These are phyloP conservation scores for Heliocybe sulcata DNA, from an alignment of 1,284 basidiomycete genomes.

Conservation along the genomic window DNA sequence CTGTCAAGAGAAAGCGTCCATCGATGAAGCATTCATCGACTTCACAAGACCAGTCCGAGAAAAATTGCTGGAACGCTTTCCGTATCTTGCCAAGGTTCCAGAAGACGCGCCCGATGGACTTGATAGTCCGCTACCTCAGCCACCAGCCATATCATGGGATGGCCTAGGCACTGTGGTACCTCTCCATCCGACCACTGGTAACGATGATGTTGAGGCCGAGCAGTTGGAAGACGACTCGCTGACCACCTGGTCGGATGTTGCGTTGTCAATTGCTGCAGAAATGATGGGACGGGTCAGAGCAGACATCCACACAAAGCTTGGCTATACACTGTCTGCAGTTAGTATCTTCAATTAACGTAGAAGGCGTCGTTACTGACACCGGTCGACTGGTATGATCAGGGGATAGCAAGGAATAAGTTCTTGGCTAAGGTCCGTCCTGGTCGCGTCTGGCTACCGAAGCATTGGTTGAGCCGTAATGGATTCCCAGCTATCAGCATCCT, in stretches of 20 bases:
- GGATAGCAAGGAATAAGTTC: slow-evolving; percentile 91
- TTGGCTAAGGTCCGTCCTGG: slow-evolving; percentile 70
- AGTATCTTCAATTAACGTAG: slow-evolving; percentile 18
- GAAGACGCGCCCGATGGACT: slow-evolving; percentile 60
- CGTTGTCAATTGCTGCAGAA: slow-evolving; percentile 84
- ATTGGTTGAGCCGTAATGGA: neutral
- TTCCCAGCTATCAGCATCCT: slow-evolving; percentile 74
- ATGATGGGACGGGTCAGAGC: slow-evolving; percentile 74
- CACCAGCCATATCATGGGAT: slow-evolving; percentile 66
- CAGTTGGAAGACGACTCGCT: slow-evolving; percentile 24
- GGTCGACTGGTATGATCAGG: slow-evolving; percentile 34
- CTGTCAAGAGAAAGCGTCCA: slow-evolving; percentile 70
- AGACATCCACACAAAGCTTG: slow-evolving; percentile 67
- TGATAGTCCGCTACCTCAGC: slow-evolving; percentile 79
- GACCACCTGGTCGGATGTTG: slow-evolving; percentile 88
- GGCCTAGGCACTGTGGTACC: slow-evolving; percentile 68
- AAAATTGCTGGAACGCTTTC: slow-evolving; percentile 64
- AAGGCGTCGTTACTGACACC: neutral
- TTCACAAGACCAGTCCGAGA: slow-evolving; percentile 75
- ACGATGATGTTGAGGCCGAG: slow-evolving; percentile 7
- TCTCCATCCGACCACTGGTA: slow-evolving; percentile 30
- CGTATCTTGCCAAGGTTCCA: slow-evolving; percentile 70
- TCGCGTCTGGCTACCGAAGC: neutral
- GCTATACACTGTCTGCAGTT: slow-evolving; percentile 93
- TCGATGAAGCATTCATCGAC: slow-evolving; percentile 88